phyloP scores from a whole-genome alignment of 75 land plant species.

The Larix kaempferi region DNA sequence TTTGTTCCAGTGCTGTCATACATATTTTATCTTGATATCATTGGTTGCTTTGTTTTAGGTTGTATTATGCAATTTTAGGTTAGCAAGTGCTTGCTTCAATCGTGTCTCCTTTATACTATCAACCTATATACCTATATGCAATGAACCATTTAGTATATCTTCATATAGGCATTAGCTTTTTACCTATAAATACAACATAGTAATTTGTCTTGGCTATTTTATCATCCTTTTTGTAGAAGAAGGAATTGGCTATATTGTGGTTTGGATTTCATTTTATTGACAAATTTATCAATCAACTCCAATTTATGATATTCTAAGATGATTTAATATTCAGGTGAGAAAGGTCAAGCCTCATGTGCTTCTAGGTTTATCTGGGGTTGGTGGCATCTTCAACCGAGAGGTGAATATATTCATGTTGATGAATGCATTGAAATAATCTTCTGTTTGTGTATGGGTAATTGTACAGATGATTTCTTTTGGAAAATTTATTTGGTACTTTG shows the following conservation, averaged over 20 bases:
- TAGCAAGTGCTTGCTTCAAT: background rate
- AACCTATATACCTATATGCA: no score
- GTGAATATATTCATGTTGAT: slow-evolving; percentile 25
- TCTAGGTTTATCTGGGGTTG: slow-evolving; percentile 95
- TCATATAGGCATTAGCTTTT: no score
- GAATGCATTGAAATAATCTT: background rate
- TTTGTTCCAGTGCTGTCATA: background rate
- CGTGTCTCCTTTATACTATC: no score
- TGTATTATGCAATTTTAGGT: background rate
- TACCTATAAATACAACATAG: no score
- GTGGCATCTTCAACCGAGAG: slow-evolving; percentile 82
- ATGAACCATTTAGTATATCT: no score
- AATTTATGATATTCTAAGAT: background rate
- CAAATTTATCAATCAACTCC: background rate
- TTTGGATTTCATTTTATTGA: background rate
- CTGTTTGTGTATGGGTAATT: background rate
- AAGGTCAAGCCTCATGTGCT: slow-evolving; percentile 85
- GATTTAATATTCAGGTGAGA: slow-evolving; percentile 42
- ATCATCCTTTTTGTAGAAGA: no score
- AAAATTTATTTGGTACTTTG: background rate
- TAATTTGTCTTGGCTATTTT: no score
- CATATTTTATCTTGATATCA: background rate
- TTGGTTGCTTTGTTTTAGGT: background rate
- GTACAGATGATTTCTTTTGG: background rate
- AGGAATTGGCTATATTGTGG: background rate